Conservation (phyloP, 2,329 filamentous ascomycete species). For the Fusarium virguliforme region DNA sequence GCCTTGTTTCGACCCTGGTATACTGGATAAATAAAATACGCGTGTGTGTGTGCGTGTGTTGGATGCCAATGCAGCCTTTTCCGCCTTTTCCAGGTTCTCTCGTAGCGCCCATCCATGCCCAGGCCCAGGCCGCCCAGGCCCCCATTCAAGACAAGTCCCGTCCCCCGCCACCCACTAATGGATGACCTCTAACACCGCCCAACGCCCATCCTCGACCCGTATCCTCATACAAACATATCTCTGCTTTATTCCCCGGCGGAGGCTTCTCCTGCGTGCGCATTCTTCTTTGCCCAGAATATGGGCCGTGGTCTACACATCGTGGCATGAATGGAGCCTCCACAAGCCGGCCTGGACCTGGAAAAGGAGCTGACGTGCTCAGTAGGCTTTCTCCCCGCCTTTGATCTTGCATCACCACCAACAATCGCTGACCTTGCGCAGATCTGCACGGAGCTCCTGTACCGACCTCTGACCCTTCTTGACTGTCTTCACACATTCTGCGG, state of each 20-base stretch:
- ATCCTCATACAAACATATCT: slow-evolving; percentile 34
- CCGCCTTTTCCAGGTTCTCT: slow-evolving; percentile 17
- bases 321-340: slow-evolving; percentile 67
- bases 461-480: slow-evolving; percentile 91
- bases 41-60: slow-evolving; percentile 24
- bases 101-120: slow-evolving; percentile 15
- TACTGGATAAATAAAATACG: not conserved
- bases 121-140: slow-evolving; percentile 22
- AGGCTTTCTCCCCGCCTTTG: slow-evolving; percentile 50
- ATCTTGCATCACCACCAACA: slow-evolving; percentile 26
- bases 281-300: slow-evolving; percentile 34
- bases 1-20: slow-evolving; percentile 3
- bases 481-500: slow-evolving; percentile 98
- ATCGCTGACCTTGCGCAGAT: slow-evolving; percentile 73
- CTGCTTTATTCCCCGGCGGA: slow-evolving; percentile 21
- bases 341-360: slow-evolving; percentile 80
- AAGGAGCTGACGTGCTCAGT: slow-evolving; percentile 97
- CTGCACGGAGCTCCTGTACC: slow-evolving; percentile 94
- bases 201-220: slow-evolving; percentile 33
- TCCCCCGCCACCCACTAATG: slow-evolving; percentile 46
- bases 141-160: slow-evolving; percentile 20
- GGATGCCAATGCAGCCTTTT: slow-evolving; percentile 33
- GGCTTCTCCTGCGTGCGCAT: slow-evolving; percentile 24
- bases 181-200: slow-evolving; percentile 41
- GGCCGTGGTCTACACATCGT: slow-evolving; percentile 32